Percentiles rank a stretch among this genome's conserved stretches.
Conservation (phyloP, 805 yeast species). For the Tetrapisispora pingtungensis region DNA sequence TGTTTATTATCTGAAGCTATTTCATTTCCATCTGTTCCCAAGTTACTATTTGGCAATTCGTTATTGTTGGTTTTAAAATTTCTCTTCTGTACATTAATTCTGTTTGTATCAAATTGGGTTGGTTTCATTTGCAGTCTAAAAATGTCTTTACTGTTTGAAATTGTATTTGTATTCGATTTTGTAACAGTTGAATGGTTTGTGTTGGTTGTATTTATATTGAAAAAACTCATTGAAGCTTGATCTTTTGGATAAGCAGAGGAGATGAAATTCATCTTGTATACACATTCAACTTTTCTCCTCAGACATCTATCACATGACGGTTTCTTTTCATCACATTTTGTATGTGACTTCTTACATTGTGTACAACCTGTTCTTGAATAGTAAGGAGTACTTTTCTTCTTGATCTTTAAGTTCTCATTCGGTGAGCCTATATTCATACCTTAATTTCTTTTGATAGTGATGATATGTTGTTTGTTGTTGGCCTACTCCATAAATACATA, state of each 20-base stretch:
- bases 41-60: too few species aligned
- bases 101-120: too few species aligned
- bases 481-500: too few species aligned
- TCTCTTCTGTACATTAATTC: too few species aligned
- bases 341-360: slow-evolving; percentile 9
- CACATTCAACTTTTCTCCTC: slow-evolving; percentile 6
- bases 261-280: slow-evolving; percentile 9
- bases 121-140: too few species aligned
- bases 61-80: too few species aligned
- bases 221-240: neutral
- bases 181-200: too few species aligned
- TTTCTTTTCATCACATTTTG: slow-evolving; percentile 16
- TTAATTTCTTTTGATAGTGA: too few species aligned
- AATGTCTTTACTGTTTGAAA: too few species aligned
- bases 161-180: neutral
- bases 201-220: neutral
- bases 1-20: too few species aligned
- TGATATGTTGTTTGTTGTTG: too few species aligned
- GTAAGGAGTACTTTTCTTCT: neutral
- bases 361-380: slow-evolving; percentile 10
- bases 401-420: neutral
- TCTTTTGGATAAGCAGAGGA: neutral
- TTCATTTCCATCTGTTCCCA: too few species aligned
- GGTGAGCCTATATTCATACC: neutral
- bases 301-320: slow-evolving; percentile 15